Conservation (phyloP, 202 grass and related monocot genomes). For the Hordeum pubiflorum region DNA sequence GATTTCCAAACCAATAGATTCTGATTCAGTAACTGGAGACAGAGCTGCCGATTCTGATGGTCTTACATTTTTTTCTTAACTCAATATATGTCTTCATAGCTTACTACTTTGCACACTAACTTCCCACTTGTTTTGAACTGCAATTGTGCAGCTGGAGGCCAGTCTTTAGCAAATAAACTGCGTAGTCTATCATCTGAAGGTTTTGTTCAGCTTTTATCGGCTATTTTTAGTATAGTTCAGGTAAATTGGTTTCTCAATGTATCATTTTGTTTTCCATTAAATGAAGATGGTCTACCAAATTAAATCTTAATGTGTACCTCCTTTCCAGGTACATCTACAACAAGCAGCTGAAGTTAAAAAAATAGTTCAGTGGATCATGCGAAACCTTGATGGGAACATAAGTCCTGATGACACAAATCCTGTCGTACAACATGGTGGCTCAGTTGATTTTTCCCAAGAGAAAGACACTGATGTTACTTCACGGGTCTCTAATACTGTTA, state of each 20-base stretch:
- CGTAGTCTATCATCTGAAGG: constrained; percentile 80
- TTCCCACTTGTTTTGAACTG: constrained; percentile 17
- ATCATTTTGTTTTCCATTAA: not conserved
- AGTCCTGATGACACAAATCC: constrained; percentile 42
- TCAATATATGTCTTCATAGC: not conserved
- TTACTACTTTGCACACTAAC: constrained; percentile 14
- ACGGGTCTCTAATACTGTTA: constrained; percentile 49
- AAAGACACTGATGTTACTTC: constrained; percentile 49
- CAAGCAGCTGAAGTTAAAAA: constrained; percentile 95
- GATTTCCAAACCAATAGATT: constrained; percentile 54
- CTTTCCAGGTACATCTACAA: constrained; percentile 71
- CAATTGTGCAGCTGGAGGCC: constrained; percentile 54
- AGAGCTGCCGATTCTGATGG: constrained; percentile 74
- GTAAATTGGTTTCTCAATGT: constrained; percentile 40
- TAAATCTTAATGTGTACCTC: not conserved
- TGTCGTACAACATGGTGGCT: constrained; percentile 30
- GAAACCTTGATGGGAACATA: constrained; percentile 69
- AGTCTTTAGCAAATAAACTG: constrained; percentile 89
- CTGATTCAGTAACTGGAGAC: constrained; percentile 67
- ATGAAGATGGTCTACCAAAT: not conserved
- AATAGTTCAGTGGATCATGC: constrained; percentile 86
- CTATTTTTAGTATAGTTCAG: constrained; percentile 95
- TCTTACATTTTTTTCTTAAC: constrained; percentile 27
- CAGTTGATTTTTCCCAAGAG: constrained; percentile 46
- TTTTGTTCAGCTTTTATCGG: constrained; percentile 88